These are phyloP conservation scores for Zopfia rhizophila DNA, from an alignment of 2,329 filamentous ascomycete species.

Conservation along the genomic window DNA sequence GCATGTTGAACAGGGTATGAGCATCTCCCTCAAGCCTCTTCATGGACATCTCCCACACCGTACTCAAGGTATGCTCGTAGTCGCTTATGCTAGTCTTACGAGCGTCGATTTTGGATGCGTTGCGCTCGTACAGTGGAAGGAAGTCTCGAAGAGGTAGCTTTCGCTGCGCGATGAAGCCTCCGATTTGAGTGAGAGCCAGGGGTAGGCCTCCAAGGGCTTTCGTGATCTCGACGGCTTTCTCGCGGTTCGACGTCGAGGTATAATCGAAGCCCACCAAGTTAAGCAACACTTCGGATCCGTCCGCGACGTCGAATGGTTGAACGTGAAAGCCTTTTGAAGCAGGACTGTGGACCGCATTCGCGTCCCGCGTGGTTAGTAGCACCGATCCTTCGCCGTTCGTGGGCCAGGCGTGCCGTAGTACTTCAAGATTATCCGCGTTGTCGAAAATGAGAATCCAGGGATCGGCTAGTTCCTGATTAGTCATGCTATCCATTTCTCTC, in stretches of 20 bases:
- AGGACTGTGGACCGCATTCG: slow-evolving; percentile 19
- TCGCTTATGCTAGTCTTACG: slow-evolving; percentile 28
- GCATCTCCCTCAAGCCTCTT: slow-evolving; percentile 31
- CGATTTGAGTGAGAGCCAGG: slow-evolving; percentile 42
- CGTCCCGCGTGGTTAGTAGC: slow-evolving; percentile 37
- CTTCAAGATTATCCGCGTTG: slow-evolving; percentile 38
- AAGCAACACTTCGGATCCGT: slow-evolving; percentile 15
- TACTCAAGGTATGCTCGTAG: slow-evolving; percentile 42
- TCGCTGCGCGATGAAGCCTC: slow-evolving; percentile 39
- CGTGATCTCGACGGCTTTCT: slow-evolving; percentile 27
- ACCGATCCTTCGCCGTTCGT: slow-evolving; percentile 28
- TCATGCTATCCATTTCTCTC: neutral
- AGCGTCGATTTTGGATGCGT: slow-evolving; percentile 39
- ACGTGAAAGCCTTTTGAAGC: slow-evolving; percentile 13
- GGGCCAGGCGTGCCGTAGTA: slow-evolving; percentile 37
- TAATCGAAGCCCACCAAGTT: slow-evolving; percentile 4
- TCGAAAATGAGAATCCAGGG: slow-evolving; percentile 41
- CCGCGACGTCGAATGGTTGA: slow-evolving; percentile 23
- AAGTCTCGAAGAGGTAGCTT: slow-evolving; percentile 37
- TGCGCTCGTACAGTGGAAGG: slow-evolving; percentile 36
- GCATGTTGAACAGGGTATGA: slow-evolving; percentile 29
- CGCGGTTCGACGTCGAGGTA: slow-evolving; percentile 14
- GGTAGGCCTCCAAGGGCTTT: slow-evolving; percentile 38
- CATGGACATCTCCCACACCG: slow-evolving; percentile 42
- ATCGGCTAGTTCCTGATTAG: slow-evolving; percentile 2